phyloP scores from a whole-genome alignment of 441 rosid species.

The Macaranga tanarius region DNA sequence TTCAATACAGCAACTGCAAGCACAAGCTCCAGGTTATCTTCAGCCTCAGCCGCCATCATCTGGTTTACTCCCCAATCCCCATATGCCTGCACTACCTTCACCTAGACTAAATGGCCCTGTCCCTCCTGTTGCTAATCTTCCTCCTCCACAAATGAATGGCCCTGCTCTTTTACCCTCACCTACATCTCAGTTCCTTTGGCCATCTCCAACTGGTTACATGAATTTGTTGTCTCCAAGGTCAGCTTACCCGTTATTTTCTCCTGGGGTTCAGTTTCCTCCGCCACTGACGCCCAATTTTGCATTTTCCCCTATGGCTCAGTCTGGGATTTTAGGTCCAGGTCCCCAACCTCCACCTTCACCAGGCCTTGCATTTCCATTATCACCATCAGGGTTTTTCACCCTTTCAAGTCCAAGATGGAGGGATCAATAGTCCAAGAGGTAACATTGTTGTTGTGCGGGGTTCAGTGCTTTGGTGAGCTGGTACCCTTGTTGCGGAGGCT shows the following conservation, averaged over 20 bases:
- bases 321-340: constrained; percentile 76
- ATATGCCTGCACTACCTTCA: constrained; percentile 33
- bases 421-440: constrained; percentile 41
- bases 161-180: constrained; percentile 62
- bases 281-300: constrained; percentile 56
- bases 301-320: constrained; percentile 55
- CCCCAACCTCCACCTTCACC: constrained; percentile 79
- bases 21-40: constrained; percentile 36
- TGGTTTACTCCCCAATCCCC: constrained; percentile 49
- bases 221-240: constrained; percentile 55
- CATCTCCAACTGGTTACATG: constrained; percentile 52
- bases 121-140: constrained; percentile 40
- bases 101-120: constrained; percentile 48
- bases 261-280: constrained; percentile 59
- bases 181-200: constrained; percentile 67
- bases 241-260: constrained; percentile 62
- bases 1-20: constrained; percentile 31
- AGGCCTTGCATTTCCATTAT: constrained; percentile 48
- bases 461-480: constrained; percentile 27
- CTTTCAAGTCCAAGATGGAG: constrained; percentile 85
- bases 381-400: constrained; percentile 68
- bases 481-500: constrained; percentile 23
- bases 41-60: constrained; percentile 34
- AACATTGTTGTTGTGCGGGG: constrained; percentile 25
- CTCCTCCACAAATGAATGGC: constrained; percentile 47